Evolutionary conservation across 1,284 basidiomycete genomes (phyloP).

Genomic region (Grifola frondosa): DNA sequence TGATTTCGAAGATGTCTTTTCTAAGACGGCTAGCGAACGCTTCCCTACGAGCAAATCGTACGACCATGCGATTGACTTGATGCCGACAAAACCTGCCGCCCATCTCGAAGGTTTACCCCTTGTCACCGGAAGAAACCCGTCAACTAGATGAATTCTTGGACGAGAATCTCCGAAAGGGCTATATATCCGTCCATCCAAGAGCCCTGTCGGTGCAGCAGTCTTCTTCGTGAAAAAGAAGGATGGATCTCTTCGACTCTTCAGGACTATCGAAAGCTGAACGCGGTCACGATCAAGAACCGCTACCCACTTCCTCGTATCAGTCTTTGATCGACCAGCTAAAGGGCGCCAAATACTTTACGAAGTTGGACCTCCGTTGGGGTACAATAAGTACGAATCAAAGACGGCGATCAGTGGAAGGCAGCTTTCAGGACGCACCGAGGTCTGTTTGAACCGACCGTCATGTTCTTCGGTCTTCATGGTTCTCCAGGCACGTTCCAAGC

Average conservation of each 20-base stretch:
- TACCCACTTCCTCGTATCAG: slow-evolving; percentile 5
- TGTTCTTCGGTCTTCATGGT: slow-evolving; percentile 34
- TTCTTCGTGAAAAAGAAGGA: too few relatives aligned
- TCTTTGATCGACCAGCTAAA: slow-evolving; percentile 3
- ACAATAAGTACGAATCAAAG: slow-evolving; percentile 7
- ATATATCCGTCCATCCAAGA: slow-evolving; percentile 5
- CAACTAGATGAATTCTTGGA: slow-evolving; percentile 12
- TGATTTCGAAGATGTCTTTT: slow-evolving; percentile 15
- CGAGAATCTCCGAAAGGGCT: slow-evolving; percentile 1
- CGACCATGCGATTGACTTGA: slow-evolving; percentile 18
- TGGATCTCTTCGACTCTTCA: slow-evolving; percentile 35
- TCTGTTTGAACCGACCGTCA: slow-evolving; percentile 30
- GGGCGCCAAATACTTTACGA: slow-evolving; percentile 3
- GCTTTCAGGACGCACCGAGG: slow-evolving; percentile 16
- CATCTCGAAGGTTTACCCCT: slow-evolving; percentile 26
- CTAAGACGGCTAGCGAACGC: slow-evolving; percentile 9
- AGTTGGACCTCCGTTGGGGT: slow-evolving; percentile 9
- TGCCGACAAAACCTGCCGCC: slow-evolving; percentile 4
- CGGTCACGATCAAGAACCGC: slow-evolving; percentile 28
- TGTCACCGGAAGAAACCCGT: slow-evolving; percentile 26
- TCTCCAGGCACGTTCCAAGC: slow-evolving; percentile 28
- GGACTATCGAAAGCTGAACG: slow-evolving; percentile 31
- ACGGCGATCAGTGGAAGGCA: slow-evolving; percentile 18
- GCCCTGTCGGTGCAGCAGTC: slow-evolving; percentile 20
- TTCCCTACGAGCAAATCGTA: slow-evolving; percentile 13